Base-by-base conservation (phyloP, 2,329 filamentous ascomycete genomes). In the Penicillium sp. region DNA sequence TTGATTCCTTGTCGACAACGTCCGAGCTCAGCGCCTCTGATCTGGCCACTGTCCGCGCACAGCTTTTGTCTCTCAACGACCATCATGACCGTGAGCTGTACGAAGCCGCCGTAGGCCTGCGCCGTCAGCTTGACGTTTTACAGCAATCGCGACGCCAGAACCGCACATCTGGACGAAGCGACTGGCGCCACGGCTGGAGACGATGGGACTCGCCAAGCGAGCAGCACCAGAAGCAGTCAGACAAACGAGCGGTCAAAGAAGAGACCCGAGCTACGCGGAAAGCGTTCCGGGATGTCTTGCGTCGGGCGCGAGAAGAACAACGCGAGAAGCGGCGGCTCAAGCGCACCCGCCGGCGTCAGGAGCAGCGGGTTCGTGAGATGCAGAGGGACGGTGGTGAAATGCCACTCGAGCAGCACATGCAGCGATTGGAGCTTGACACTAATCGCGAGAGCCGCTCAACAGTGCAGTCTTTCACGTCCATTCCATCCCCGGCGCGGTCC, bases 141-240 rank as follows among this genome's bases (percentile, higher is more conserved):
- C 46, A 48, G 13, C 31, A 26, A 35, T 17, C 55, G 59, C n/a
- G 55, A 55, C n/a, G 58, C 51, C 10, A n/a, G n/a, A n/a, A n/a
- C n/a, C n/a, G n/a, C n/a, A n/a, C n/a, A n/a, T n/a, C n/a, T n/a
- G n/a, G n/a, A n/a, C n/a, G n/a, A n/a, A n/a, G n/a, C n/a, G n/a
- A n/a, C n/a, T n/a, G n/a, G n/a, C n/a, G n/a, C n/a, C n/a, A n/a
- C n/a, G 57, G 62, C 44, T 64, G 65, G 63, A 61, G 66, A 4
- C 61, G 65, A 17, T 68, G 67, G 67, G 67, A 69, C 41, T 66
- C 66, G 1, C 66, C 65, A n/a, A n/a, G n/a, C 1, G 59, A 65
- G 26, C 60, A 67, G 48, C 62, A 63, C 17, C 55, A 64, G 38
- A 62, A 32, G 52, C 56, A 24, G 57, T 57, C 1, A n/a, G 63